phyloP scores from a whole-genome alignment of 2,329 filamentous ascomycete species.

The Fusarium citri region DNA sequence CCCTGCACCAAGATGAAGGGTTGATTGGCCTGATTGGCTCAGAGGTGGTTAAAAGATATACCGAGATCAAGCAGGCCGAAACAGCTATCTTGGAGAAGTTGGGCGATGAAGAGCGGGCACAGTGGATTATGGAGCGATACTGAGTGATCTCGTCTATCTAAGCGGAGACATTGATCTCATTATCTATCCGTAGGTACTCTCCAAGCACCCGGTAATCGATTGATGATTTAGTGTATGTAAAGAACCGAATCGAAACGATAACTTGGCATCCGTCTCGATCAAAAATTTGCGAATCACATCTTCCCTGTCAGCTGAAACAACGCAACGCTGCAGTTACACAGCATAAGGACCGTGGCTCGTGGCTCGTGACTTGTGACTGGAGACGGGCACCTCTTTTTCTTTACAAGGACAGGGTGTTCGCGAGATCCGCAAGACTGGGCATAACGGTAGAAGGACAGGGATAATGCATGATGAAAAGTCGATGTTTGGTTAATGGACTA shows the following conservation, averaged over 20 bases:
- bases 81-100: conserved; percentile 57
- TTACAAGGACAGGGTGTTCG: conserved; percentile 21
- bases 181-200: too few relatives aligned
- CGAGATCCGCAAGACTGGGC: conserved; percentile 8
- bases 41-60: conserved; percentile 67
- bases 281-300: background rate
- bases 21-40: conserved; percentile 60
- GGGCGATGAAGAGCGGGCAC: conserved; percentile 58
- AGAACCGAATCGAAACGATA: background rate
- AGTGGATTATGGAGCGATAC: conserved; percentile 76
- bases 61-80: conserved; percentile 70
- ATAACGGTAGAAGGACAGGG: conserved; percentile 2
- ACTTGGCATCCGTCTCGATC: background rate
- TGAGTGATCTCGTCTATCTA: conserved; percentile 29
- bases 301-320: conserved; percentile 19
- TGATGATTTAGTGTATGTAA: background rate
- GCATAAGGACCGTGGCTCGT: background rate
- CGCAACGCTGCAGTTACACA: background rate
- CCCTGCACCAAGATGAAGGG: conserved; percentile 60
- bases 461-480: conserved; percentile 4
- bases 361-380: conserved; percentile 7
- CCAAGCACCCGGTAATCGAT: background rate
- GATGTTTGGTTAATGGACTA: background rate
- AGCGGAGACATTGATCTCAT: background rate
- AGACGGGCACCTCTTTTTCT: background rate